Evolutionary conservation across 495 filamentous ascomycete genomes (phyloP), one percentile per base, ranked within the genome.

Genomic region (Opeltia flavorubescens): DNA sequence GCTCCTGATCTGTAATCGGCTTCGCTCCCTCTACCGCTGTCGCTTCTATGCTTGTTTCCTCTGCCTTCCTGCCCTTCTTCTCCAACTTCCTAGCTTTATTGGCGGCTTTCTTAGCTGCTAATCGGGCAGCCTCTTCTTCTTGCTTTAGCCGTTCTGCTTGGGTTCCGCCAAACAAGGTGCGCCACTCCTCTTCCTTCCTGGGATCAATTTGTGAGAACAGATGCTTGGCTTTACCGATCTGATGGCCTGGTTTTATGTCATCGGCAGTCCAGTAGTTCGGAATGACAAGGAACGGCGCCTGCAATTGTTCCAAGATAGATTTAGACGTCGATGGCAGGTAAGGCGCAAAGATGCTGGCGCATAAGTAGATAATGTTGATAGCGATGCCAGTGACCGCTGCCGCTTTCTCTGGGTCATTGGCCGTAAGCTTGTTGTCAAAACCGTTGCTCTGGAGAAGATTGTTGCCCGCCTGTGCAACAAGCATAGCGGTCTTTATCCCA

Each of bases 181-280:
- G 76, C 89, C 89, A 96, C 58, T 86, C 79, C 20, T 80, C 71
- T 17, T 80, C 82, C 66, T 86, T 89, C 66, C 82, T 82, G 15
- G 81, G 71, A 45, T 89, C 81, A 50, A 95, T 94, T 41, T 67
- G 69, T n/a, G 76, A 73, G 68, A 96, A 96, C 28, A 96, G 70
- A 52, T 89, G 83, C 49, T 75, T 71, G 2, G 89, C 78, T 58
- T 83, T 84, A 51, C 86, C 84, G 48, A 96, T 79, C 54, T 78
- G 77, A 62, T 95, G 87, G 43, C 83, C 82, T 0, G 78, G 69
- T 53, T 80, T 72, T 55, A 70, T 57, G 8, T 63, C 51, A 26
- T 71, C 64, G 7, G 59, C 57, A 20, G 55, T 58, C 55, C 55
- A 58, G 17, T 49, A 42, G 54, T 86, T 77, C 1, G 86, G 84